Evolutionary conservation across 2,329 filamentous ascomycete species (phyloP), one percentile per base, ranked within the genome.

Genomic region (Venturia nashicola): DNA sequence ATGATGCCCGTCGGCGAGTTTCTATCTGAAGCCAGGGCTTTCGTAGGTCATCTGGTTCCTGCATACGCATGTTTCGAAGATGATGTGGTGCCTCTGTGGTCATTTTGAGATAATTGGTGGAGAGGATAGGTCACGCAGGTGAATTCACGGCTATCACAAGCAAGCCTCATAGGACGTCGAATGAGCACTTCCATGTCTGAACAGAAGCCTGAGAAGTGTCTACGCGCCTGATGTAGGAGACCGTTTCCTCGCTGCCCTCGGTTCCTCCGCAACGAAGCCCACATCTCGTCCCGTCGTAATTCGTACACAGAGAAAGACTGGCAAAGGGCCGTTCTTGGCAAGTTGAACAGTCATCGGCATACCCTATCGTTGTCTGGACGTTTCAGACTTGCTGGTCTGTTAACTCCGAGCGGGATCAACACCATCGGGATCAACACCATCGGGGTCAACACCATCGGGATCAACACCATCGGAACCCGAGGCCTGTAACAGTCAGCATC

Each of bases 221-320:
- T 57, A n/a, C 27, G 51, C 5, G 51, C 27, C 32, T 36, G 18
- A 3, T 32, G 16, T 16, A n/a, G n/a, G n/a, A n/a, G n/a, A n/a
- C n/a, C n/a, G n/a, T n/a, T n/a, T n/a, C n/a, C n/a, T n/a, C n/a
- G n/a, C n/a, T n/a, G n/a, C n/a, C n/a, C n/a, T n/a, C n/a, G n/a
- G n/a, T n/a, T n/a, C n/a, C n/a, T n/a, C n/a, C n/a, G 46, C 20
- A 23, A 51, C 46, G 20, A 51, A 14, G 23, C 11, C n/a, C 51
- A 57, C 14, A 57, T 57, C 18, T 3, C 5, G 8, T 11, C n/a
- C n/a, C n/a, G n/a, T n/a, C n/a, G n/a, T n/a, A n/a, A n/a, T n/a
- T n/a, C 3, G 51, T 57, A n/a, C n/a, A 57, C 51, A 57, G n/a
- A 57, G 51, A 57, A 20, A 57, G 51, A 57, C 8, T 57, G 51